Conservation (phyloP, 495 filamentous ascomycete species). For the Apodospora peruviana region DNA sequence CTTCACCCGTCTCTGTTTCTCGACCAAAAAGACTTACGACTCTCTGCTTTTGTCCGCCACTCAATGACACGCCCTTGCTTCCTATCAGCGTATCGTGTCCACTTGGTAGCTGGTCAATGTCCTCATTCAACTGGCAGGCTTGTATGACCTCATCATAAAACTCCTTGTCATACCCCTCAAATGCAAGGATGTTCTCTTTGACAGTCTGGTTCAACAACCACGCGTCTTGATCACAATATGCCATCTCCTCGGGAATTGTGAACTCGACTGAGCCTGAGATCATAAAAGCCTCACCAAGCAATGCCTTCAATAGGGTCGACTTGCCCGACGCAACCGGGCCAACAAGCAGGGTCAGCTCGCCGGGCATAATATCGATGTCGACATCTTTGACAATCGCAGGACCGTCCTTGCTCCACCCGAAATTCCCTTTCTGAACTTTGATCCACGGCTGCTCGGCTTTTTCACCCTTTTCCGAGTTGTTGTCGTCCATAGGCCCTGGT, state of each 20-base stretch:
- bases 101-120: constrained; percentile 55
- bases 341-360: constrained; percentile 22
- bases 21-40: constrained; percentile 34
- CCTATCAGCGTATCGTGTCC: constrained; percentile 59
- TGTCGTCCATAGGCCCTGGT: not conserved
- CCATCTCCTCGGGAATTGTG: constrained; percentile 10
- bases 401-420: constrained; percentile 26
- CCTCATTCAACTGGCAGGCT: constrained; percentile 54
- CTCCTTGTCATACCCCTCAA: constrained; percentile 33
- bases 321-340: constrained; percentile 41
- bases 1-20: no score
- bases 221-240: constrained; percentile 38
- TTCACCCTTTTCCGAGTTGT: constrained; percentile 20
- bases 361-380: not conserved
- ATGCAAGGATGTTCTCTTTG: constrained; percentile 28
- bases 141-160: constrained; percentile 50
- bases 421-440: constrained; percentile 35
- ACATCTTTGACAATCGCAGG: not conserved
- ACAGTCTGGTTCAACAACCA: constrained; percentile 40
- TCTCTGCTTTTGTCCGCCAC: constrained; percentile 62
- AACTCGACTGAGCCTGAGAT: constrained; percentile 38
- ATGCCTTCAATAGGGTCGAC: constrained; percentile 32
- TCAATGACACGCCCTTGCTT: constrained; percentile 57
- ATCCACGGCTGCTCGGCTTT: constrained; percentile 53
- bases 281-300: constrained; percentile 24